A percentile compares a stretch with the other conserved stretches of the same genome.
Conservation (phyloP, 192 early-diverging fungal species). For the Coemansia sp. region DNA sequence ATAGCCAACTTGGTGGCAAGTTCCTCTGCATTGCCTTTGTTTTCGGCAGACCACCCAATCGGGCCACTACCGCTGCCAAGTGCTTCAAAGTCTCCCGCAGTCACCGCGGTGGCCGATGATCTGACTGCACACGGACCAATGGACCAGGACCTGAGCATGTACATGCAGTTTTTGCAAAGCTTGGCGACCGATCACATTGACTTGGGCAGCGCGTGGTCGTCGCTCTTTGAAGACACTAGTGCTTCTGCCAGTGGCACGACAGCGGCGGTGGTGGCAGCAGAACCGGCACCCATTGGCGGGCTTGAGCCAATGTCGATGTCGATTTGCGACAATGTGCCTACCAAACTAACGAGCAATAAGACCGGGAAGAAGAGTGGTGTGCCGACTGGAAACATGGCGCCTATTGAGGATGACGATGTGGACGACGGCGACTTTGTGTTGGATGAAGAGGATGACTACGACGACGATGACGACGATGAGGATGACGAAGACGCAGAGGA, state of each 20-base stretch:
- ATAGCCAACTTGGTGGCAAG: conserved; percentile 3
- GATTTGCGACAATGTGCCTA: background rate
- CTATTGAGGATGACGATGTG: conserved; percentile 42
- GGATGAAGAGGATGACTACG: conserved; percentile 25
- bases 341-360: background rate
- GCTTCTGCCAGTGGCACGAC: background rate
- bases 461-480: conserved; percentile 44
- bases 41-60: background rate
- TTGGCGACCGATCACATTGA: conserved; percentile 23
- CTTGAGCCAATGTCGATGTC: background rate
- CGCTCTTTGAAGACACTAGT: conserved; percentile 26
- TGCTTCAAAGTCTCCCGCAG: background rate
- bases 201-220: conserved; percentile 25
- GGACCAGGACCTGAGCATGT: conserved; percentile 41
- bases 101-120: background rate
- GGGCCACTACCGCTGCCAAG: background rate
- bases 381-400: background rate
- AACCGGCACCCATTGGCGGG: background rate
- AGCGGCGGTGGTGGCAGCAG: background rate
- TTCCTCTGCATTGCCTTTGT: background rate
- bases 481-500: conserved; percentile 29
- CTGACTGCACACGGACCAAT: conserved; percentile 10
- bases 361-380: background rate
- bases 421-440: conserved; percentile 52
- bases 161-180: conserved; percentile 45